Base-by-base conservation (phyloP, 202 grass and related monocot species). In the Zoysia matrella region DNA sequence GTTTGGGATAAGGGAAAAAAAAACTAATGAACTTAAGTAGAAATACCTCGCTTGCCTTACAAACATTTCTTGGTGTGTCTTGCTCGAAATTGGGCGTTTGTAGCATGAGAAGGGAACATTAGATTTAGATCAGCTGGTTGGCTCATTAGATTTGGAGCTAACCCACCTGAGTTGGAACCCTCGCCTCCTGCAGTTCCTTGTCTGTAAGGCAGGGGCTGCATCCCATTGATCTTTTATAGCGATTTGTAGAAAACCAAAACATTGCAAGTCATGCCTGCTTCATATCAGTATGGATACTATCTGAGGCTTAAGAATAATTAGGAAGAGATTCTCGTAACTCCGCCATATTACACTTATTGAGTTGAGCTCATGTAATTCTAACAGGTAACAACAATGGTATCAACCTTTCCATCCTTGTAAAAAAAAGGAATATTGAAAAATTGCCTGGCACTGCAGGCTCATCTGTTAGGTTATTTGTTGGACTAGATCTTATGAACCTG, bases 391-490 rank as follows among this genome's bases (percentile, higher is more conserved):
- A 47, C 1, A 41, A 60, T 11, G 3, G 7, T 69, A 56, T 58
- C 46, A 2, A 66, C 60, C 67, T 6, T 72, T n/a, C 1, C 0
- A 7, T 66, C 4, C 8, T 60, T 86, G 12, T 55, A 13, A 57
- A 13, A 57, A 48, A 36, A 36, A 36, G 30, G 30, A 36, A 54
- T 65, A 71, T 55, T 6, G n/a, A 6, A 57, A 42, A 57, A 5
- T 1, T 72, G 0, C 2, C 2, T 73, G 9, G 5, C 52, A 52
- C 13, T 1, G 42, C 8, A 72, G 52, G 7, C 4, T 73, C 58
- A 18, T 65, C 45, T 67, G 15, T 72, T 52, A 4, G 77, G 44
- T 83, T 67, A 8, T 74, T 69, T 81, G 30, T 36, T 36, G 30
- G 30, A 36, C 46, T 74, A 75, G 74, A 18, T 13, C 71, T 75